Evolutionary conservation across 2,329 filamentous ascomycete species (phyloP), one percentile per base, ranked within the genome.

Genomic region (Ceratocystis destructans): DNA sequence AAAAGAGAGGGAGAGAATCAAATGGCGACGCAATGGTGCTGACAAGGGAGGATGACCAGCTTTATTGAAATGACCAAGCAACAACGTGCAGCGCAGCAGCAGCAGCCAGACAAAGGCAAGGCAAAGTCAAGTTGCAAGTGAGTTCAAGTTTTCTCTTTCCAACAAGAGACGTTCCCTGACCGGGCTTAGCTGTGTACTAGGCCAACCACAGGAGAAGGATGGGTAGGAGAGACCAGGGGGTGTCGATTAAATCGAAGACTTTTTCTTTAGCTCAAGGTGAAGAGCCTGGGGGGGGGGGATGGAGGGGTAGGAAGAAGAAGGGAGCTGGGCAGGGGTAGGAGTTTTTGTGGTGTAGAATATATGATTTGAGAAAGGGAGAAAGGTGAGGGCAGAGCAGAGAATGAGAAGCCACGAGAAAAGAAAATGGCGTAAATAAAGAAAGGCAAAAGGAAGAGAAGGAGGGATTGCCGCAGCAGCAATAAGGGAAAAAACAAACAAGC

Each of bases 61-160:
- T 65, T 57, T 64, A 64, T 64, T 53, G 59, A 41, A 45, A 53
- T 59, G 41, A 61, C 46, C 59, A 22, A 45, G 17, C 59, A 63
- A 37, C 46, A 33, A 48, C 45, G 45, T 62, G 59, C 41, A 44
- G 61, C 3, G 25, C 25, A 28, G 28, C 20, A 48, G 20, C 25
- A 44, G 31, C 64, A 37, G 48, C 59, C 25, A 25, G 55, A 61
- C 17, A 22, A 65, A 65, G 22, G 17, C 37, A 59, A 50, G 22
- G 44, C 25, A 37, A 44, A 50, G 48, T 50, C n/a, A 10, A 22
- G 46, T 50, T 50, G 48, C 20, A 41, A 41, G 37, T 41, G 10
- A 41, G 37, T 41, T 41, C 37, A 41, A 41, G 37, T 41, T 41
- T 41, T 41, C 37, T 41, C 37, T 41, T 41, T 41, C 10, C 37